Evolutionary conservation across 257 asterid genomes (phyloP).

Genomic region (Cruciata laevipes): DNA sequence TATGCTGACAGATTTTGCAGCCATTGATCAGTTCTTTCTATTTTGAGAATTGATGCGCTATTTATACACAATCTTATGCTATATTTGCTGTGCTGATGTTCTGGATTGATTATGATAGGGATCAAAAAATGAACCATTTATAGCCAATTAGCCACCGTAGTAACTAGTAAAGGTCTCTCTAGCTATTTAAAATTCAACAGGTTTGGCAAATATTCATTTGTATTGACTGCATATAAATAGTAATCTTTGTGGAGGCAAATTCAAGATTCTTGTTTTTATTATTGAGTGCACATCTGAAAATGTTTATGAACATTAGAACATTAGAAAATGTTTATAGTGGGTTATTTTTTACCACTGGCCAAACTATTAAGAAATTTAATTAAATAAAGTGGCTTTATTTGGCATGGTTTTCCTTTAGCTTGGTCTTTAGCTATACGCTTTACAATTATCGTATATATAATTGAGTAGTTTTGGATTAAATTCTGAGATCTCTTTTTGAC

Average conservation of each 20-base stretch:
- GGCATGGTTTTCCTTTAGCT: background rate
- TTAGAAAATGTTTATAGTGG: conserved; percentile 9
- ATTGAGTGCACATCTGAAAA: conserved; percentile 14
- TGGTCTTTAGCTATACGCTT: background rate
- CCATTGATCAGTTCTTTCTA: conserved; percentile 22
- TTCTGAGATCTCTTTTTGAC: background rate
- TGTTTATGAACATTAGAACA: conserved; percentile 12
- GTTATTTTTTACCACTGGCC: background rate
- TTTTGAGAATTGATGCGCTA: background rate
- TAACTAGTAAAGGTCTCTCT: conserved; percentile 5
- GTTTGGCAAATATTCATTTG: conserved; percentile 37
- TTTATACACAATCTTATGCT: background rate
- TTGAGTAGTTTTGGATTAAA: background rate
- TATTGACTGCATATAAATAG: conserved; percentile 14
- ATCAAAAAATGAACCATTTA: conserved; percentile 17
- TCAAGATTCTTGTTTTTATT: conserved; percentile 23
- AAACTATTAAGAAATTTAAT: background rate
- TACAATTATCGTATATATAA: background rate
- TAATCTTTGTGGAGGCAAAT: background rate
- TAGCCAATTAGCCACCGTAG: conserved; percentile 14
- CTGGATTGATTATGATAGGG: background rate
- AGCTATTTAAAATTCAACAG: conserved; percentile 23
- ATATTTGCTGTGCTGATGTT: background rate
- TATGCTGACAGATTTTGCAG: conserved; percentile 18
- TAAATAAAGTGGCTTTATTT: background rate